Evolutionary conservation across 2,329 filamentous ascomycete species (phyloP), one percentile per base, ranked within the genome.

Genomic region (Trichoderma afroharzianum): DNA sequence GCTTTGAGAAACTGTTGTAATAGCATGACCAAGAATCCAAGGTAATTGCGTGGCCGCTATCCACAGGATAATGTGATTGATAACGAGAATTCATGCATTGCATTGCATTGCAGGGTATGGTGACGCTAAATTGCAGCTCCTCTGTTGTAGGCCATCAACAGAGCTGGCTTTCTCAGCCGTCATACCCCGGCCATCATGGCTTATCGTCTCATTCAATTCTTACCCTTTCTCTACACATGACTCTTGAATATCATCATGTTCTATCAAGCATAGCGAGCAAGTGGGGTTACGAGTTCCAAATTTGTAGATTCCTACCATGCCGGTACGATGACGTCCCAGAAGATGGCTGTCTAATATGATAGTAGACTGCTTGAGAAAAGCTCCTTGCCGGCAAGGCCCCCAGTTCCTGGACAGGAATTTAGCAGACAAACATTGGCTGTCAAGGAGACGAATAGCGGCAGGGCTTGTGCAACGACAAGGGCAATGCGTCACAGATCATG

Each of bases 81-180:
- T 53, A 62, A 47, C 21, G 28, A 30, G 30, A 15, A 32, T 32
- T 61, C 47, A 57, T 33, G 43, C 55, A 26, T 24, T 24, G 32
- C 57, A 71, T 63, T 68, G 33, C 57, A 71, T 63, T 68, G 33
- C 63, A 68, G 33, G 68, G 53, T 47, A 63, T 68, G 61, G 43
- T 47, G 61, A 33, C 58, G 63, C 47, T 36, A 47, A 61, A 47
- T 26, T 26, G 39, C 43, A 36, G 14, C 55, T 61, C 15, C 50
- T 58, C 24, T 28, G 11, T 7, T 43, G 11, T 32, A 68, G 32
- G 57, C 8, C 50, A 33, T 26, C n/a, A 47, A 26, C 21, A 62
- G 36, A 61, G 21, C 62, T 62, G 39, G 53, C 47, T 67, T 67
- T 33, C 55, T 55, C 58, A 43, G 33, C 69, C 36, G 24, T 50